Base-by-base conservation (phyloP, 2,329 filamentous ascomycete species). In the Exophiala oligosperma region DNA sequence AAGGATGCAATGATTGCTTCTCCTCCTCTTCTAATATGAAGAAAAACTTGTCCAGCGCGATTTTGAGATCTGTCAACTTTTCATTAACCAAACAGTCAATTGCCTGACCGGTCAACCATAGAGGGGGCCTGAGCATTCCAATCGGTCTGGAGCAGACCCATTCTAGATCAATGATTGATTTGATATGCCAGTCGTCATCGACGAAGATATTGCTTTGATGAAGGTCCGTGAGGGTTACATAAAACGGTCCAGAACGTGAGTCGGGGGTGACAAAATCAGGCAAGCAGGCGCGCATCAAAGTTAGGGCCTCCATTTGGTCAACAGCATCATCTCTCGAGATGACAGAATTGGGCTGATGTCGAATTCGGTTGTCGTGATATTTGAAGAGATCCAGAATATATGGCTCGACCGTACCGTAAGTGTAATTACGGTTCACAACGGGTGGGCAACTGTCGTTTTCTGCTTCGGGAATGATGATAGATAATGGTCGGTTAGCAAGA, bases 141-240 rank as follows among this genome's bases (percentile, higher is more conserved):
- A 70, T 46, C 7, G 72, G 72, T 1, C 67, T 64, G 2, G 68
- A 68, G 58, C 67, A 72, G 47, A 68, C 65, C 65, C 68, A 73
- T 62, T 74, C 72, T n/a, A 74, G 62, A 49, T 74, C 70, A 56
- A 75, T 70, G 12, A 74, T 54, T 29, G 56, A 61, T 41, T 57
- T 73, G 51, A 75, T 66, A 61, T 73, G 67, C 70, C 73, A 73
- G 21, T 69, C 44, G 0, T 62, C 51, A 48, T 70, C 64, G 14
- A 70, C 66, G 46, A 68, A 64, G 14, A 72, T 68, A 37, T 72
- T 71, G 55, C 72, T 73, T 49, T 66, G 67, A 55, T 78, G 72
- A 14, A 78, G 64, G 58, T 78, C 75, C 8, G 73, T 76, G 12
- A 78, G 67, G 2, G 53, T 67, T 32, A 72, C 66, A 35, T 71